Conservation (phyloP, 768 basidiomycete genomes). For the Russula lepida region DNA sequence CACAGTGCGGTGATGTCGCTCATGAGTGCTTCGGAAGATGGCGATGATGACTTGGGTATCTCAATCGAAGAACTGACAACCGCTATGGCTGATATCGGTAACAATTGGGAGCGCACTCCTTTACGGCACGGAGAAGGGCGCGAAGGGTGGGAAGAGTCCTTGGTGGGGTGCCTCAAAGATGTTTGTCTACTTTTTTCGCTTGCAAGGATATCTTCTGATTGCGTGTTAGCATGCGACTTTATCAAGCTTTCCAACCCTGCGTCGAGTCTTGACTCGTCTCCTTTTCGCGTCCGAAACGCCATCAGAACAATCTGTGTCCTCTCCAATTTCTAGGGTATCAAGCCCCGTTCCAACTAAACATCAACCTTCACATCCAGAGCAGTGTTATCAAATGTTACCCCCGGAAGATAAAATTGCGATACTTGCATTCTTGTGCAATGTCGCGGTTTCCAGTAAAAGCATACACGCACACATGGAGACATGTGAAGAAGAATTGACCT, state of each 20-base stretch:
- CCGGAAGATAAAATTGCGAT: slow-evolving; percentile 78
- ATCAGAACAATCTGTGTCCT: slow-evolving; percentile 36
- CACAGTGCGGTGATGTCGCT: slow-evolving; percentile 70
- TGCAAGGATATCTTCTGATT: neutral
- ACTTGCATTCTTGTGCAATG: slow-evolving; percentile 79
- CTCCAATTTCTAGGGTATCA: slow-evolving; percentile 38
- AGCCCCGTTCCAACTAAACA: slow-evolving; percentile 38
- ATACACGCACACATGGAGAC: slow-evolving; percentile 86
- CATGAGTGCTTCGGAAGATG: slow-evolving; percentile 34
- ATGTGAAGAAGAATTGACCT: slow-evolving; percentile 83
- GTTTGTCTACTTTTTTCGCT: slow-evolving; percentile 42
- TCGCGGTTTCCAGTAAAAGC: slow-evolving; percentile 83
- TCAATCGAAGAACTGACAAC: slow-evolving; percentile 53
- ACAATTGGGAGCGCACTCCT: slow-evolving; percentile 78
- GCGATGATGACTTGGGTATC: slow-evolving; percentile 44
- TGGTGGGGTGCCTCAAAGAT: slow-evolving; percentile 83
- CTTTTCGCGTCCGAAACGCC: slow-evolving; percentile 57
- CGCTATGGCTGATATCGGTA: slow-evolving; percentile 74
- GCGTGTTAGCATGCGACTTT: slow-evolving; percentile 58
- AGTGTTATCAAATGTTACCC: slow-evolving; percentile 67
- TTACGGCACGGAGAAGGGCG: slow-evolving; percentile 65
- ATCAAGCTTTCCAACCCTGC: slow-evolving; percentile 62
- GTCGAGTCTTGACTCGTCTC: slow-evolving; percentile 60
- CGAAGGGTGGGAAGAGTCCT: slow-evolving; percentile 86
- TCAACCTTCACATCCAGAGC: slow-evolving; percentile 43